Percentiles rank a stretch among this genome's conserved stretches.
Conservation (phyloP, 2,329 filamentous ascomycete genomes). For the Colletotrichum ledebouriae region DNA sequence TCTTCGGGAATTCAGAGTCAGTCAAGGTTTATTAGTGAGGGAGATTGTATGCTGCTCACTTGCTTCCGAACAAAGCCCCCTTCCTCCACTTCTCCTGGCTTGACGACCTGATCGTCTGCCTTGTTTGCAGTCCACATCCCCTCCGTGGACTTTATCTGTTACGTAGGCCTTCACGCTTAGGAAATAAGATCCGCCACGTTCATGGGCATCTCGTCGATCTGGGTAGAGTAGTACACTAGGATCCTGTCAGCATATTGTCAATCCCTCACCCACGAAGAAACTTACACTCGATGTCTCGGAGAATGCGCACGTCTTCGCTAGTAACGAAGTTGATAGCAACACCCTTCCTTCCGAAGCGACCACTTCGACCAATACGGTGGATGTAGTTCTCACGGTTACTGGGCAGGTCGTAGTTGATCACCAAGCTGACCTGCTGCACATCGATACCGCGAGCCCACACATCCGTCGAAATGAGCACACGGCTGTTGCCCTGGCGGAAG, state of each 20-base stretch:
- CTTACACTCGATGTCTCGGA: conserved; percentile 94
- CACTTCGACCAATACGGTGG: conserved; percentile 95
- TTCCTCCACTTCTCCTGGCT: conserved; percentile 41
- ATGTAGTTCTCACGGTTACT: conserved; percentile 99
- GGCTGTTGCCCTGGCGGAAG: conserved; percentile 95
- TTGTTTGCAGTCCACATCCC: neutral
- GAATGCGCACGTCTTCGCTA: conserved; percentile 95
- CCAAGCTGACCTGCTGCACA: conserved; percentile 96
- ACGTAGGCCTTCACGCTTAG: conserved; percentile 48
- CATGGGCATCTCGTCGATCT: conserved; percentile 99
- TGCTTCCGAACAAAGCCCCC: conserved; percentile 38
- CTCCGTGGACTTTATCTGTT: neutral
- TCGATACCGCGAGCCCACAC: conserved; percentile 99
- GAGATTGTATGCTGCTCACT: conserved; percentile 17
- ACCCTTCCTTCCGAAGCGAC: conserved; percentile 96
- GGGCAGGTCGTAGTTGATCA: conserved; percentile 99
- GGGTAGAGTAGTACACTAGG: conserved; percentile 91
- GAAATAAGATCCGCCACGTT: conserved; percentile 79
- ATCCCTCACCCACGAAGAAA: conserved; percentile 43
- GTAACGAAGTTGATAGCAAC: conserved; percentile 99
- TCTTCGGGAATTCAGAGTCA: neutral
- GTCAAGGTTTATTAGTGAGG: neutral
- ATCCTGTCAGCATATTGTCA: conserved; percentile 50
- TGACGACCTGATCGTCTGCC: conserved; percentile 29
- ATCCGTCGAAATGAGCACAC: conserved; percentile 96